Conservation (phyloP, 805 yeast genomes). For the Metschnikowia matae region DNA sequence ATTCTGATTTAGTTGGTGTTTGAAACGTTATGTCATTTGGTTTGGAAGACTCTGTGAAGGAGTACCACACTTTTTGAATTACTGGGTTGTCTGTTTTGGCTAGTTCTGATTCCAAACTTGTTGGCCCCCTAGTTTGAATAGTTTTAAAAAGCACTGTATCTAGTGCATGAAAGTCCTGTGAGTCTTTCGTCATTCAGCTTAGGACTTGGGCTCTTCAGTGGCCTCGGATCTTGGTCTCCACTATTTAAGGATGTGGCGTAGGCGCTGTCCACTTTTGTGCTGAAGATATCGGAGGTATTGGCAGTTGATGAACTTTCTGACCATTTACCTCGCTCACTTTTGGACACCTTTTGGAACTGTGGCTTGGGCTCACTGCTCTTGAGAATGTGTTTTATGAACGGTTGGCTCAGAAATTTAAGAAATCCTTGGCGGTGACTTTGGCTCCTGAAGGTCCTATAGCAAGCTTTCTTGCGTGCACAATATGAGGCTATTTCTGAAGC, state of each 20-base stretch:
- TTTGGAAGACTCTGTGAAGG: too few relatives aligned
- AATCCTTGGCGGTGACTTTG: conserved; percentile 49
- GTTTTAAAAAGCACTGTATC: too few relatives aligned
- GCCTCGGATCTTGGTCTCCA: conserved; percentile 35
- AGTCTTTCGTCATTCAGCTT: too few relatives aligned
- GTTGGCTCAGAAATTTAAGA: conserved; percentile 44
- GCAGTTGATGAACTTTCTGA: background rate
- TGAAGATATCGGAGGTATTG: conserved; percentile 13
- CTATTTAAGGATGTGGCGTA: conserved; percentile 29
- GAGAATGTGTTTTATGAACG: conserved; percentile 44
- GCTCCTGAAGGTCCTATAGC: conserved; percentile 62
- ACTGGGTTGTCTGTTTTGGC: too few relatives aligned
- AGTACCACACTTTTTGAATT: too few relatives aligned
- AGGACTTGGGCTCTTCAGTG: conserved; percentile 39
- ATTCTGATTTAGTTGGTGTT: too few relatives aligned
- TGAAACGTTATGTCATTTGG: too few relatives aligned
- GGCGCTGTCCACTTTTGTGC: conserved; percentile 21
- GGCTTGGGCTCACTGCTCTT: conserved; percentile 4
- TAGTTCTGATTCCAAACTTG: too few relatives aligned
- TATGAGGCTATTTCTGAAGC: conserved; percentile 37
- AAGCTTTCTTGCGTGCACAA: conserved; percentile 43
- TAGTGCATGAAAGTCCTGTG: too few relatives aligned
- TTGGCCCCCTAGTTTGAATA: too few relatives aligned
- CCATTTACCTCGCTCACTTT: conserved; percentile 2
- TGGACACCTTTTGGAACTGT: conserved; percentile 6